Conservation (phyloP, 352 stramenopile species). For the Pythium inflatum region DNA sequence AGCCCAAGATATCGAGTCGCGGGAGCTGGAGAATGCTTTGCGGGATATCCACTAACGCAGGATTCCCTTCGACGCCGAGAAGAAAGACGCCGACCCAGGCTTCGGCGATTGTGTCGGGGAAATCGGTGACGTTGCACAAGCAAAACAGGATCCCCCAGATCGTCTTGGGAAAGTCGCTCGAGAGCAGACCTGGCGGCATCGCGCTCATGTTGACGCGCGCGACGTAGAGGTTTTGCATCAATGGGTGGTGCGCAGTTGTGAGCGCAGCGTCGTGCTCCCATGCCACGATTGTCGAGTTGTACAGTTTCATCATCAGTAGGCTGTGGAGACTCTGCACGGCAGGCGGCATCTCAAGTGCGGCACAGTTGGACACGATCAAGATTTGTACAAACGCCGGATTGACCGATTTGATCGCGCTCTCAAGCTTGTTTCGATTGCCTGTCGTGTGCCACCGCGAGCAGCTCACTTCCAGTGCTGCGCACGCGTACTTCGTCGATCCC, state of each 20-base stretch:
- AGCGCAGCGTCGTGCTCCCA: slow-evolving; percentile 9
- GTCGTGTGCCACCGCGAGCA: slow-evolving; percentile 2
- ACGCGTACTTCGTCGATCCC: slow-evolving; percentile 20
- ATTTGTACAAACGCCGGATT: not conserved
- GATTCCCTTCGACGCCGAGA: slow-evolving; percentile 2
- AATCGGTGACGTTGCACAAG: slow-evolving; percentile 3
- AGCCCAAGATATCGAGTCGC: too few species aligned
- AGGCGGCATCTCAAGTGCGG: slow-evolving; percentile 12
- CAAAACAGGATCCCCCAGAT: slow-evolving; percentile 8
- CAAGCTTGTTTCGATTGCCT: not conserved
- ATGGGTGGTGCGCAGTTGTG: not conserved
- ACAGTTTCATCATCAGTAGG: slow-evolving; percentile 8
- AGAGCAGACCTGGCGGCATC: slow-evolving; percentile 2
- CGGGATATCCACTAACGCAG: too few species aligned
- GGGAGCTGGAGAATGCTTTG: too few species aligned
- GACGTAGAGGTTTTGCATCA: not conserved
- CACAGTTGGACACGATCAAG: slow-evolving; percentile 12
- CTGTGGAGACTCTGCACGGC: not conserved
- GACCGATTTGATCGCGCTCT: not conserved
- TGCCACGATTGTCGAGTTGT: slow-evolving; percentile 11
- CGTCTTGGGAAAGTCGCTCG: not conserved
- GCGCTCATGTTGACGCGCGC: not conserved
- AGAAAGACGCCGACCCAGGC: not conserved
- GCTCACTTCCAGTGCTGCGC: slow-evolving; percentile 27
- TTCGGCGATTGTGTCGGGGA: not conserved